Evolutionary conservation across 148 eudicot genomes (phyloP).

Genomic region (Vaccinium darrowii): DNA sequence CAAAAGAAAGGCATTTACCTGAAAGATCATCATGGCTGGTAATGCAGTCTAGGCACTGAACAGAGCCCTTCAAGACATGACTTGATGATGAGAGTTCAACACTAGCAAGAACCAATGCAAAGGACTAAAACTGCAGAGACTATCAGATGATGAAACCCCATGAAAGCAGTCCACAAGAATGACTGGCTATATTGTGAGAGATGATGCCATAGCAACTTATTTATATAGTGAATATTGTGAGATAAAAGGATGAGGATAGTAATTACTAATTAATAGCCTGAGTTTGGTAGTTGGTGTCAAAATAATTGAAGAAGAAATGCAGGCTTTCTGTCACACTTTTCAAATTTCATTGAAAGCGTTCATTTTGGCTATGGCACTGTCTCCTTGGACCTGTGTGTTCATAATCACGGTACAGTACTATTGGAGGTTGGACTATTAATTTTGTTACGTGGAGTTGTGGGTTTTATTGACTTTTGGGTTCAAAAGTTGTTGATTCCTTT

Average conservation of each 20-base stretch:
- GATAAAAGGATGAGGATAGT: conserved; percentile 4
- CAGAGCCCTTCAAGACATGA: conserved; percentile 46
- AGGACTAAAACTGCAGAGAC: conserved; percentile 23
- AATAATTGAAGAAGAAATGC: neutral
- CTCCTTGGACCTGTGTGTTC: neutral
- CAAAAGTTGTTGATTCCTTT: too few species aligned
- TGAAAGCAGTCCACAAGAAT: neutral
- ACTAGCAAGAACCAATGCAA: conserved; percentile 36
- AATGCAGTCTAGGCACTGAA: conserved; percentile 58
- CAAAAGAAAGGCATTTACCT: conserved; percentile 17
- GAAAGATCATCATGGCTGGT: conserved; percentile 39
- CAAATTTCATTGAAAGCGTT: neutral
- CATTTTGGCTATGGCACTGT: neutral
- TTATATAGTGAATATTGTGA: neutral
- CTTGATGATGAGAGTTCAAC: conserved; percentile 24
- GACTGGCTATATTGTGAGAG: neutral
- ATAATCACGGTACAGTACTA: neutral
- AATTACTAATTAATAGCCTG: conserved; percentile 34
- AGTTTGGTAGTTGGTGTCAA: conserved; percentile 31
- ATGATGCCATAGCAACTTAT: neutral
- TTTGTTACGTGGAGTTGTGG: too few species aligned
- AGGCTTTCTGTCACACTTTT: neutral
- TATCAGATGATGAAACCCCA: conserved; percentile 38
- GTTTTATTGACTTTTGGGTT: too few species aligned
- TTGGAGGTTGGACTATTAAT: too few species aligned